Base-by-base conservation (phyloP, 768 basidiomycete species). In the Neoboletus subvelutipes region DNA sequence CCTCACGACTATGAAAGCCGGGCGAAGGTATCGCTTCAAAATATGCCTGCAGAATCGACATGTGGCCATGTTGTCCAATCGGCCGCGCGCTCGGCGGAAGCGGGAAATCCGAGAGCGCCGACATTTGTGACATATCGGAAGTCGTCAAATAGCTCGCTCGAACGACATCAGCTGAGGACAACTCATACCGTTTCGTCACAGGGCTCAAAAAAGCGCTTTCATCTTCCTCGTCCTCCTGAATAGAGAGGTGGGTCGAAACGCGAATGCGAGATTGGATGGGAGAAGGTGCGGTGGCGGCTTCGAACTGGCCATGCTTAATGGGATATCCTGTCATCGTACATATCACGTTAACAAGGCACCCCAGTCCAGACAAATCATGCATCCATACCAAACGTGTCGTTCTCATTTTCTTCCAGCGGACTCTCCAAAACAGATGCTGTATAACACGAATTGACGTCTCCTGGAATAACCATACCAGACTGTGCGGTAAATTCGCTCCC, bases 21-120 rank as follows among this genome's bases (percentile, higher is more conserved):
- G 54, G 2, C n/a, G 56, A 61, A 34, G 55, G 43, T 8, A 42
- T 53, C 43, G 20, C n/a, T 15, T 78, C 77, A 59, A 77, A 77
- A 56, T 77, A 81, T 0, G 81, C 69, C 37, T 75, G 75, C 22
- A 83, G 55, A n/a, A 80, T 67, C 9, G 79, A 77, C 61, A 76
- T 68, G 48, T 37, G 36, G 36, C 18, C 49, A 13, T 12, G 7
- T 8, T 75, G 75, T 39, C 67, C 67, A 46, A 62, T 58, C 1
- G 59, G 53, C 48, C 63, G 51, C n/a, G 69, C 63, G 3, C 56
- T 56, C 0, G 88, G 88, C 4, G 88, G 88, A 10, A 71, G 72
- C 2, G 88, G 88, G 66, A 90, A 90, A 63, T 89, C 88, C 5
- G 86, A 88, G 15, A 90, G 77, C 10, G 78, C 77, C 2, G 88